Evolutionary conservation across 768 basidiomycete species (phyloP).

Genomic region (Bullera alba): DNA sequence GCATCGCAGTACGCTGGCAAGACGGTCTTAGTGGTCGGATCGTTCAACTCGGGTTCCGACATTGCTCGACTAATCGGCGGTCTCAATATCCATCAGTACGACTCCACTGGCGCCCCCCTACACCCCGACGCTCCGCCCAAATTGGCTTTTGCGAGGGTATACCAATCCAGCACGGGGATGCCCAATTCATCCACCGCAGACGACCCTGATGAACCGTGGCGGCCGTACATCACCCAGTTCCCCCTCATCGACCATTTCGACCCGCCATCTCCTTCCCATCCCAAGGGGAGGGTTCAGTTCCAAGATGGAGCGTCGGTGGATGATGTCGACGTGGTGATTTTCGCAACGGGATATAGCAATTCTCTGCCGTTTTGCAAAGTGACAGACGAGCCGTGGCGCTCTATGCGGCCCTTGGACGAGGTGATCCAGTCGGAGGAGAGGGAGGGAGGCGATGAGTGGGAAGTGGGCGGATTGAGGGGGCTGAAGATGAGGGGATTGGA

Average conservation of each 20-base stretch:
- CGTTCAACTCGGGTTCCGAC: conserved; percentile 47
- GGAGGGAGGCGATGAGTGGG: conserved; percentile 25
- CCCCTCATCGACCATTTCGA: conserved; percentile 26
- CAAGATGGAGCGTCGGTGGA: conserved; percentile 5
- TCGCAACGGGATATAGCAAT: conserved; percentile 47
- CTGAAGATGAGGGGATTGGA: conserved; percentile 43
- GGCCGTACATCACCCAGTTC: conserved; percentile 24
- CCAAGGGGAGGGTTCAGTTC: conserved; percentile 32
- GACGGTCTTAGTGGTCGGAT: conserved; percentile 46
- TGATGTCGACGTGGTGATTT: conserved; percentile 46
- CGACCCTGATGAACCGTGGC: conserved; percentile 29
- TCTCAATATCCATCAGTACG: conserved; percentile 11
- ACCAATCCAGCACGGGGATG: conserved; percentile 23
- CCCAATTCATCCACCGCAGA: conserved; percentile 20
- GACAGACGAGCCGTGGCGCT: conserved; percentile 38
- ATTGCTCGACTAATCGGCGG: conserved; percentile 30
- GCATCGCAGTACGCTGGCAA: conserved; percentile 32
- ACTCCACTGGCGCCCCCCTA: not conserved
- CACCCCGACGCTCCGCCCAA: not conserved
- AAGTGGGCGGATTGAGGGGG: conserved; percentile 35
- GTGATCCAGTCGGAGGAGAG: conserved; percentile 19
- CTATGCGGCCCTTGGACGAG: conserved; percentile 8
- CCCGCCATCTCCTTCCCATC: not conserved
- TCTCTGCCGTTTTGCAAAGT: conserved; percentile 41
- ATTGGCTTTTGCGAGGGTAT: conserved; percentile 23